Evolutionary conservation across 179 eudicot species (phyloP), one percentile per base, ranked within the genome.

Genomic region (Beta corolliflora): DNA sequence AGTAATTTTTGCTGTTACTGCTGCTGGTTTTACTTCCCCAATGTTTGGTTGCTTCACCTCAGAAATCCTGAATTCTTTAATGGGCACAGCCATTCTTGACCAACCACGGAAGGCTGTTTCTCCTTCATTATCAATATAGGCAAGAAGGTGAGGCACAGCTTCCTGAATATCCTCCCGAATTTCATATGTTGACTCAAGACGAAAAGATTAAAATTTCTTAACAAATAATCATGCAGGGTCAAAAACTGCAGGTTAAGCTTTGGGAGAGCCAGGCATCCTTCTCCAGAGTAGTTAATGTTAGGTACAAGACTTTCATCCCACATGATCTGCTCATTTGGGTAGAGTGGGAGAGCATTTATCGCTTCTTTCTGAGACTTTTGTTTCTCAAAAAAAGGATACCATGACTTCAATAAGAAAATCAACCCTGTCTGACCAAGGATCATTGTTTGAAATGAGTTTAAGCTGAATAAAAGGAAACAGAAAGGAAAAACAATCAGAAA

Each of bases 301-400:
- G 99, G 99, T 64, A 95, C 99, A 84, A 95, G 93, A 88, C 98
- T 95, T 90, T 95, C 98, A 87, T 95, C 98, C 99, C 99, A 95
- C 99, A 95, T 95, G 81, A 95, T 91, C 84, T 89, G 98, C 90
- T 95, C 99, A 85, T 94, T 92, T 64, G 99, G 99, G 80, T 95
- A 95, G 36, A 95, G 91, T 63, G 99, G 99, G 80, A 95, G 99
- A 59, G 99, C 97, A 86, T 95, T 95, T 76, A 94, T 95, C 55
- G 99, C 91, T 87, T 95, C 99, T 82, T 92, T 95, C 84, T 95
- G 99, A 54, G 98, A 94, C 83, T 89, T 92, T 53, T 95, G 95
- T 87, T 90, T 95, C 92, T 90, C 93, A n/a, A n/a, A 79, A 95
- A 95, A 82, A 91, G 53, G 99, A 90, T 61, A 94, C 92, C 99